Evolutionary conservation across 208 protist species (phyloP).

Genomic region (Trypanosoma platydactyli): DNA sequence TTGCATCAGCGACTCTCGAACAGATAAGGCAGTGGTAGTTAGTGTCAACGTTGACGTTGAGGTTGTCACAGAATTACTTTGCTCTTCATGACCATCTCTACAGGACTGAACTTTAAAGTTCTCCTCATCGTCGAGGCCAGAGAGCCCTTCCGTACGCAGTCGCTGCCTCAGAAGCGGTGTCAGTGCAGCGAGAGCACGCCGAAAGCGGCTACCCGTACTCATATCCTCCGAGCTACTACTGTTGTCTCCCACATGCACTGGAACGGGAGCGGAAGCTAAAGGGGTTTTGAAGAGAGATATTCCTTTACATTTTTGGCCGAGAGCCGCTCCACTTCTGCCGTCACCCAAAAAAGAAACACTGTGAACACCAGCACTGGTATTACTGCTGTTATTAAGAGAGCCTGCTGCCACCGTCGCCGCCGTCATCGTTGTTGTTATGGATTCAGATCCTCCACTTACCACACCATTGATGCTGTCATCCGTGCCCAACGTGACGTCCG

Average conservation of each 20-base stretch:
- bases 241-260: background rate
- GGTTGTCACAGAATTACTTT: background rate
- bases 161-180: conserved; percentile 19
- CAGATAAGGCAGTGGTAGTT: conserved; percentile 4
- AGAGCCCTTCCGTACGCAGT: background rate
- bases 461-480: conserved; percentile 2
- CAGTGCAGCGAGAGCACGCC: conserved; percentile 18
- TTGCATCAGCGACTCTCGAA: conserved; percentile 44
- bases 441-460: background rate
- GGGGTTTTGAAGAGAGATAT: background rate
- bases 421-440: background rate
- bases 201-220: conserved; percentile 11
- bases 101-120: conserved; percentile 1
- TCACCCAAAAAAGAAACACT: background rate
- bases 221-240: conserved; percentile 13
- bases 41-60: background rate
- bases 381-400: background rate
- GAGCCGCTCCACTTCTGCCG: background rate
- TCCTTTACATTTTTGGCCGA: background rate
- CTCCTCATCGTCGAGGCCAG: background rate
- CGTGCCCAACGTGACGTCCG: background rate
- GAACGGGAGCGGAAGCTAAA: background rate
- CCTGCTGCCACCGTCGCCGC: background rate
- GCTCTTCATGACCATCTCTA: background rate
- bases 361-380: background rate